A percentile compares a stretch with the other conserved stretches of the same genome.
Conservation (phyloP, 495 filamentous ascomycete species). For the Astrothelium subdiscretum region DNA sequence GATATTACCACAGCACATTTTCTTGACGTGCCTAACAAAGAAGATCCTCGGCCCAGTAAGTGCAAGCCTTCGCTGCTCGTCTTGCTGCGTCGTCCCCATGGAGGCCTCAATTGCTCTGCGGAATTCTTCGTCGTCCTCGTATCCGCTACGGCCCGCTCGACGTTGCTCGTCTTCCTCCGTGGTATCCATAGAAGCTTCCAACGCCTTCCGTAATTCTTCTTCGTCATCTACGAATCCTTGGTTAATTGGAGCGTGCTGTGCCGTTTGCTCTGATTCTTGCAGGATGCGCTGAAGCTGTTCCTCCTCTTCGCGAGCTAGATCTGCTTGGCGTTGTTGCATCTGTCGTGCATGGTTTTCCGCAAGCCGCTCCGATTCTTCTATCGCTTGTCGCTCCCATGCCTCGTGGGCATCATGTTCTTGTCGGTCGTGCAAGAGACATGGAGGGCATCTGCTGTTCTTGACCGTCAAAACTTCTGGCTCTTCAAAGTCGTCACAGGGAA, state of each 20-base stretch:
- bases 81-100: not conserved
- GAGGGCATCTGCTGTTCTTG: not conserved
- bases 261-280: not conserved
- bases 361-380: not conserved
- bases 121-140: not conserved
- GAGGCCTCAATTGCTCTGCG: not conserved
- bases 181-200: not conserved
- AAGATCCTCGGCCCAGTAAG: not conserved
- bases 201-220: not conserved
- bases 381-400: not conserved
- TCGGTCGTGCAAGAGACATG: not conserved
- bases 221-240: not conserved
- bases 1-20: not conserved
- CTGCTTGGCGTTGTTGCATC: not conserved
- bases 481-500: not conserved
- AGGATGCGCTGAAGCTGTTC: not conserved
- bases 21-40: not conserved
- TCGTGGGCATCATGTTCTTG: not conserved
- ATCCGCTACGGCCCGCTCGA: not conserved
- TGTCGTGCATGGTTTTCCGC: not conserved
- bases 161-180: not conserved
- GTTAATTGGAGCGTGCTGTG: not conserved
- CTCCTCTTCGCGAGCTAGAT: not conserved
- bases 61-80: not conserved
- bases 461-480: not conserved